Base-by-base conservation (phyloP, 2,329 filamentous ascomycete species). In the Nemania diffusa region DNA sequence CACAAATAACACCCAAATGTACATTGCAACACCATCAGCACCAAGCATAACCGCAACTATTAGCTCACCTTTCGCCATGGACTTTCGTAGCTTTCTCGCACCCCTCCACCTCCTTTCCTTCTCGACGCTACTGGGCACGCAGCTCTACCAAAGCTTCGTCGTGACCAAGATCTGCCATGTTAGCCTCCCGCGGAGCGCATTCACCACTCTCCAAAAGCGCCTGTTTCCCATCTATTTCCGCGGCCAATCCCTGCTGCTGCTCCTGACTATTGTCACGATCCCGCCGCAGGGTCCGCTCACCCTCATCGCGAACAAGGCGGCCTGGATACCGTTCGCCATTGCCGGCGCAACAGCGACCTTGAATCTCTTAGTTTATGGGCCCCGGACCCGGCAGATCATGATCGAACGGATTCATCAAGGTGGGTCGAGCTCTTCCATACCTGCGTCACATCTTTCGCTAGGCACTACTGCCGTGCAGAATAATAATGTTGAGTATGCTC, bases 201-300 rank as follows among this genome's bases (percentile, higher is more conserved):
- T 82, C 57, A 75, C 75, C 0, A 78, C 75, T 0, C 75, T 83
- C 0, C 81, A 83, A 55, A 81, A 80, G 44, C 75, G 73, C 4
- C 68, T 83, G 51, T 83, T 83, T 48, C 81, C 81, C 0, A 60
- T 81, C 17, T 83, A 82, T 68, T 83, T 83, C 64, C 74, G 73
- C 17, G 70, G 68, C 4, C 81, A 83, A 64, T 70, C 79, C 0
- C 8, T 77, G 1, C 70, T 82, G 1, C 64, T 82, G 1, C 20
- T 82, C 3, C 57, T 80, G 27, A 74, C 78, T 0, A 77, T 76
- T 0, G 61, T 69, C 15, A 81, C 81, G 0, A 70, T 80, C 2
- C 80, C 80, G 0, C 74, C 78, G 0, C 66, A 69, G 2, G 78
- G 80, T 0, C 73, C 74, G 0, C 11, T 75, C 1, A 77, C 78